phyloP scores from a whole-genome alignment of 495 filamentous ascomycete genomes.

The Collariella sp. region DNA sequence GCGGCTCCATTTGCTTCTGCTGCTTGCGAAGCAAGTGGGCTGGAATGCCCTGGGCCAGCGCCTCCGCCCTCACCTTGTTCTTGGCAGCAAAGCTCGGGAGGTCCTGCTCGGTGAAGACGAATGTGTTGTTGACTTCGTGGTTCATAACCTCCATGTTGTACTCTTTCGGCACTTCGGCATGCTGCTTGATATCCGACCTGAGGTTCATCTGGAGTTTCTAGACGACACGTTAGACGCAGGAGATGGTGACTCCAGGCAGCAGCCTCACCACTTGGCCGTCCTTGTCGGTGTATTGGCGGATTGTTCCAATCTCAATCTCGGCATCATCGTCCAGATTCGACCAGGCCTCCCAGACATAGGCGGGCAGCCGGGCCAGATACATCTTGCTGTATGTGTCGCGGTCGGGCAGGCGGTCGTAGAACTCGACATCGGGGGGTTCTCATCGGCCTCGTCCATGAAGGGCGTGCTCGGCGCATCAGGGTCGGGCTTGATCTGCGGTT shows the following conservation, averaged over 20 bases:
- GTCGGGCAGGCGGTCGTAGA: constrained; percentile 44
- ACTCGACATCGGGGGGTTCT: constrained; percentile 78
- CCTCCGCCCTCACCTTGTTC: constrained; percentile 42
- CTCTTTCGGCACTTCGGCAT: constrained; percentile 66
- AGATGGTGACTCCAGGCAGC: neutral
- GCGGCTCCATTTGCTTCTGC: constrained; percentile 30
- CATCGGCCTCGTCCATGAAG: constrained; percentile 61
- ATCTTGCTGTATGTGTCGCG: constrained; percentile 38
- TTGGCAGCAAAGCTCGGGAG: constrained; percentile 66
- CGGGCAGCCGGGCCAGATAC: constrained; percentile 70
- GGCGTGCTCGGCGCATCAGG: constrained; percentile 56
- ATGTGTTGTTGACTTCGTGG: constrained; percentile 63
- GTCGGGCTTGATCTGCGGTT: constrained; percentile 55
- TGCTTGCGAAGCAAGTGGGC: constrained; percentile 39
- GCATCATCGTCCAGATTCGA: constrained; percentile 42
- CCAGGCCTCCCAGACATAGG: constrained; percentile 68
- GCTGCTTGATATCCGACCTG: constrained; percentile 43
- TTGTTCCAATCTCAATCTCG: constrained; percentile 62
- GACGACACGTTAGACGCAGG: constrained; percentile 8
- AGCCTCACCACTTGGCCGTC: constrained; percentile 36
- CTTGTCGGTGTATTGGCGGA: constrained; percentile 52
- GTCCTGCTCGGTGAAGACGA: constrained; percentile 85
- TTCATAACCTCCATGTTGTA: constrained; percentile 67
- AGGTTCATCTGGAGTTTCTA: constrained; percentile 40
- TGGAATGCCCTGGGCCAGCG: constrained; percentile 42